Evolutionary conservation across 805 yeast species (phyloP).

Genomic region (Cyberlindnera japonica): DNA sequence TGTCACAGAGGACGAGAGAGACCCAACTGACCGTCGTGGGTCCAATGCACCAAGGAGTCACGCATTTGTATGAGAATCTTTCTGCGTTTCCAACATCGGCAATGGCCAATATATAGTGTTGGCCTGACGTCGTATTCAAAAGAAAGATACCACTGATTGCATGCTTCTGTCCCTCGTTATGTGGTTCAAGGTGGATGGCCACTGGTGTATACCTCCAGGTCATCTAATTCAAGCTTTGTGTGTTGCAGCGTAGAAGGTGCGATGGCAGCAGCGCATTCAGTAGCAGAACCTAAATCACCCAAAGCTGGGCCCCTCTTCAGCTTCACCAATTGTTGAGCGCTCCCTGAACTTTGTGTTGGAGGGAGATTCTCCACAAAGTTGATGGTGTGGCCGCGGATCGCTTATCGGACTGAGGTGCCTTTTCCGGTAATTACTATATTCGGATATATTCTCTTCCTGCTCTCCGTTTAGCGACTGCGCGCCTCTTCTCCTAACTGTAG

Average conservation of each 20-base stretch:
- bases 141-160: conserved; percentile 27
- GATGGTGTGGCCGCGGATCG: background rate
- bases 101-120: conserved; percentile 21
- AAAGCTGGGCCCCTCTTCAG: too few relatives aligned
- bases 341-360: background rate
- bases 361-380: background rate
- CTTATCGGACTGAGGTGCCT: conserved; percentile 6
- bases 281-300: too few relatives aligned
- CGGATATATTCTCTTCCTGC: background rate
- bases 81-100: conserved; percentile 16
- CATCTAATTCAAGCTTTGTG: conserved; percentile 4
- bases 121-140: conserved; percentile 7
- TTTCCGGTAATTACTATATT: background rate
- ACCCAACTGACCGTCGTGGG: conserved; percentile 13
- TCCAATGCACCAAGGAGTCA: conserved; percentile 20
- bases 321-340: too few relatives aligned
- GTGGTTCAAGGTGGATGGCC: conserved; percentile 22
- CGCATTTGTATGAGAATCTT: conserved; percentile 15
- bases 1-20: conserved; percentile 9
- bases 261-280: background rate
- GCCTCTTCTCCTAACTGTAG: background rate
- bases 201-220: conserved; percentile 25
- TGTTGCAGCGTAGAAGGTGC: background rate
- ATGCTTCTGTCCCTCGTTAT: conserved; percentile 1
- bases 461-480: background rate